Evolutionary conservation across 2,329 filamentous ascomycete genomes (phyloP).

Genomic region (Chaetomium sp.): DNA sequence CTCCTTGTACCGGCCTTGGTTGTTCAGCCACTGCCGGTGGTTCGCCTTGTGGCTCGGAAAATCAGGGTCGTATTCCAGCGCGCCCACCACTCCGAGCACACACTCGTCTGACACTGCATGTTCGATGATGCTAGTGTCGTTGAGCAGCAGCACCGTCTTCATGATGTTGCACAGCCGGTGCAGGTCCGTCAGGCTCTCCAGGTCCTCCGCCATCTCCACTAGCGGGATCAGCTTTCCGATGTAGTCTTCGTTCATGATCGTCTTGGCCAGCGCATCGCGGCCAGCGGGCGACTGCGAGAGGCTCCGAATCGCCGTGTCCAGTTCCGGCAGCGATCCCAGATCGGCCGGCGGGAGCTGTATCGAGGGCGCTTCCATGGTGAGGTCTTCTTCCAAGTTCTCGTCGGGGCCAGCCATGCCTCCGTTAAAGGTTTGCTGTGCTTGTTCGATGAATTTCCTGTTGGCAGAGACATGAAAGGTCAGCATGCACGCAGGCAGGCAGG

Average conservation of each 20-base stretch:
- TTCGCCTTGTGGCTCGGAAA: constrained; percentile 97
- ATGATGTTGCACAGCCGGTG: constrained; percentile 95
- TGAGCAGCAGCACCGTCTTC: constrained; percentile 91
- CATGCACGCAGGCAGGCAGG: not conserved
- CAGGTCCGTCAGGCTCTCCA: constrained; percentile 79
- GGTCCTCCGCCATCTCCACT: constrained; percentile 82
- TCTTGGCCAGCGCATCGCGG: constrained; percentile 81
- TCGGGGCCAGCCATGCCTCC: constrained; percentile 60
- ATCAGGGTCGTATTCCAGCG: constrained; percentile 95
- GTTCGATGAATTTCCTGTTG: constrained; percentile 80
- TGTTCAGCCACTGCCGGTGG: constrained; percentile 85
- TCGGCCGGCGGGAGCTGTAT: constrained; percentile 73
- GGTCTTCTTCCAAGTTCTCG: constrained; percentile 82
- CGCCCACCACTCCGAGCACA: constrained; percentile 86
- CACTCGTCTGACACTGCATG: constrained; percentile 85
- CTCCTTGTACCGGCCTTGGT: constrained; percentile 88
- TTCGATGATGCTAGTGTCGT: constrained; percentile 92
- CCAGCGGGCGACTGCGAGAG: constrained; percentile 69
- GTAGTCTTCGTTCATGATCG: constrained; percentile 78
- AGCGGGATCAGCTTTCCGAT: constrained; percentile 80
- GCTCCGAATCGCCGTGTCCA: constrained; percentile 76
- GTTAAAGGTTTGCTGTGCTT: constrained; percentile 69
- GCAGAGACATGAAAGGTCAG: constrained; percentile 22
- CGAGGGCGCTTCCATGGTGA: constrained; percentile 63
- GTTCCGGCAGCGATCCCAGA: constrained; percentile 74